Conservation (phyloP, 306 rosid genomes). For the Morella rubra region DNA sequence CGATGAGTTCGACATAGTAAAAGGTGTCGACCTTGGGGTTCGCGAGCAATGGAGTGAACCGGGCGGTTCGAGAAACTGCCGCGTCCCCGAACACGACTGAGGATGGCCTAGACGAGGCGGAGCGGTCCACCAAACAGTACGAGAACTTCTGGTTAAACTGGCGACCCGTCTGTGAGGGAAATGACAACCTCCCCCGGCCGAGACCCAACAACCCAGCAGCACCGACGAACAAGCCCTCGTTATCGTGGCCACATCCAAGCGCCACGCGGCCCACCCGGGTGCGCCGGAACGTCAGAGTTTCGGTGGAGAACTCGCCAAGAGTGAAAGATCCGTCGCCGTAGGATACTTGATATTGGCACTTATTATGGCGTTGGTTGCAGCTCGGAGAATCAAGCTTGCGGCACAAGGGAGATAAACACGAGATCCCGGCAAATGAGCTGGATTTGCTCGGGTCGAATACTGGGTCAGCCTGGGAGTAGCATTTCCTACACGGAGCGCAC, state of each 20-base stretch:
- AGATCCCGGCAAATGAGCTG: constrained; percentile 43
- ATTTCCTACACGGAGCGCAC: constrained; percentile 76
- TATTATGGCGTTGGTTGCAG: constrained; percentile 43
- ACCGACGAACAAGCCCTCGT: constrained; percentile 83
- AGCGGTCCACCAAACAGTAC: constrained; percentile 86
- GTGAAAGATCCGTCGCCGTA: constrained; percentile 94
- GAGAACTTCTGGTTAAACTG: constrained; percentile 79
- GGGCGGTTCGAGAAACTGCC: constrained; percentile 75
- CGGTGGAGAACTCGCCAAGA: constrained; percentile 74
- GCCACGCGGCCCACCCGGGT: constrained; percentile 64
- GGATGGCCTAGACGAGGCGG: constrained; percentile 74
- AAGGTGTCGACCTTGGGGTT: constrained; percentile 85
- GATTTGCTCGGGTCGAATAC: constrained; percentile 73
- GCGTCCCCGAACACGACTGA: constrained; percentile 72
- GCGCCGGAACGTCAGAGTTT: constrained; percentile 79
- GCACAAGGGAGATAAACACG: constrained; percentile 73
- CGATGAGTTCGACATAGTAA: constrained; percentile 73
- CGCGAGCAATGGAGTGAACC: constrained; percentile 64
- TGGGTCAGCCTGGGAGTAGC: constrained; percentile 82
- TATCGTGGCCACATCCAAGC: constrained; percentile 83
- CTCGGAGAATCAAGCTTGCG: constrained; percentile 61
- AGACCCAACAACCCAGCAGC: constrained; percentile 88
- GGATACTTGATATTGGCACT: constrained; percentile 79
- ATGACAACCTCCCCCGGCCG: constrained; percentile 76
- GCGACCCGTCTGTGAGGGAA: constrained; percentile 68